Conservation (phyloP, 805 yeast genomes). For the Wickerhamiella allomyrinae region DNA sequence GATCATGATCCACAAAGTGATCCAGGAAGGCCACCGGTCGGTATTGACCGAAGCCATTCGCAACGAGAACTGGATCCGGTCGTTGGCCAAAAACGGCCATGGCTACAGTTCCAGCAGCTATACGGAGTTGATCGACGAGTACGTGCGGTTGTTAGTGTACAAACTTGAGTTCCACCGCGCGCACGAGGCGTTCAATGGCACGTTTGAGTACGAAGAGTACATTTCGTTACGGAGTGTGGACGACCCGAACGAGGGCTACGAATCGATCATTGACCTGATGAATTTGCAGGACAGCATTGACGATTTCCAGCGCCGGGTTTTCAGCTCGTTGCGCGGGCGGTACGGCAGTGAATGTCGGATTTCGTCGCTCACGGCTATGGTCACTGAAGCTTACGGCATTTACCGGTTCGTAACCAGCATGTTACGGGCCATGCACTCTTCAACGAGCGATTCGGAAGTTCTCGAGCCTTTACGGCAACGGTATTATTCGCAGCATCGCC, state of each 20-base stretch:
- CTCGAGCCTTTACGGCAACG: conserved; percentile 59
- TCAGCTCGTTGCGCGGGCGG: conserved; percentile 52
- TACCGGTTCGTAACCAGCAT: conserved; percentile 78
- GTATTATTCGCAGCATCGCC: conserved; percentile 53
- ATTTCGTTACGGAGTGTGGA: conserved; percentile 73
- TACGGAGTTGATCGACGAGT: conserved; percentile 62
- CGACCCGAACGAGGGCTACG: conserved; percentile 93
- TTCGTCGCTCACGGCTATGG: conserved; percentile 77
- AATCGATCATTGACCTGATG: conserved; percentile 74
- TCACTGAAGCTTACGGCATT: conserved; percentile 84
- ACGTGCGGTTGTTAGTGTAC: conserved; percentile 50
- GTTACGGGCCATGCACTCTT: conserved; percentile 74
- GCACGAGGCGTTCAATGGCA: conserved; percentile 86
- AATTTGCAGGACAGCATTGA: conserved; percentile 72
- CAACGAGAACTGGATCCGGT: conserved; percentile 63
- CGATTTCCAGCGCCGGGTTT: conserved; percentile 59
- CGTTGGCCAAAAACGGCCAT: conserved; percentile 38
- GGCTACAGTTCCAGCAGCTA: conserved; percentile 28
- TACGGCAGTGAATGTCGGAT: conserved; percentile 58
- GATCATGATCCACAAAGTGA: conserved; percentile 72
- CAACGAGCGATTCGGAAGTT: conserved; percentile 62
- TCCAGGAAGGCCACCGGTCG: conserved; percentile 96
- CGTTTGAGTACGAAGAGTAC: conserved; percentile 91
- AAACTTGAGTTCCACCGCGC: conserved; percentile 71
- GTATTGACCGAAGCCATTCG: conserved; percentile 66